Percentiles rank a stretch among this genome's conserved stretches.
phyloP scores from a whole-genome alignment of 257 asterid species.

The Fraxinus pennsylvanica region DNA sequence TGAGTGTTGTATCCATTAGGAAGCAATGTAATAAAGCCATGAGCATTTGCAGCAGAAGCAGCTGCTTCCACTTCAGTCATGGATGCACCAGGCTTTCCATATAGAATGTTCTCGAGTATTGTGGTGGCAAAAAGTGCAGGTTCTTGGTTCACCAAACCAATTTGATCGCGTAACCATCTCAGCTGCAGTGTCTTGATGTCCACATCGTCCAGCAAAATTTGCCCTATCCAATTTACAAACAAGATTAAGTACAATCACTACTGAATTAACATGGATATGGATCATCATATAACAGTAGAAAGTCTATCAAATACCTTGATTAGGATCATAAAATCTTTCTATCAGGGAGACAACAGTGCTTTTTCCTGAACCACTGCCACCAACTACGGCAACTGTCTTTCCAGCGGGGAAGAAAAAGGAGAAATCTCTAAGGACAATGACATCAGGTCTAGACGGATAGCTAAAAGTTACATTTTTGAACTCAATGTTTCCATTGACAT shows the following conservation, averaged over 20 bases:
- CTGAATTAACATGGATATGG: neutral
- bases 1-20: conserved; percentile 95
- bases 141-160: conserved; percentile 98
- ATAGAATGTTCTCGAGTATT: conserved; percentile 84
- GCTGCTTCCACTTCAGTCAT: conserved; percentile 94
- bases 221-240: conserved; percentile 50
- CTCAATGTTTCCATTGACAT: conserved; percentile 83
- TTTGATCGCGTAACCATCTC: conserved; percentile 89
- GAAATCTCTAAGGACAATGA: conserved; percentile 79
- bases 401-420: conserved; percentile 98
- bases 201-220: conserved; percentile 76
- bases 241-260: conserved; percentile 4
- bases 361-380: conserved; percentile 99
- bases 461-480: conserved; percentile 85
- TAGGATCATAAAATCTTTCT: conserved; percentile 95
- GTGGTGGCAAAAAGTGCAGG: conserved; percentile 98
- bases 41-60: conserved; percentile 95
- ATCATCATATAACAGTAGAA: neutral
- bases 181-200: conserved; percentile 85
- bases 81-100: conserved; percentile 93
- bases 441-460: conserved; percentile 97
- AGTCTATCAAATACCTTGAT: conserved; percentile 54
- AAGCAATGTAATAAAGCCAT: conserved; percentile 80
- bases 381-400: conserved; percentile 93
- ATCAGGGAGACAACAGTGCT: conserved; percentile 91